A percentile compares a stretch with the other conserved stretches of the same genome.
Evolutionary conservation across 805 yeast species (phyloP).

Genomic region (Cyberlindnera samutprakarnensis): DNA sequence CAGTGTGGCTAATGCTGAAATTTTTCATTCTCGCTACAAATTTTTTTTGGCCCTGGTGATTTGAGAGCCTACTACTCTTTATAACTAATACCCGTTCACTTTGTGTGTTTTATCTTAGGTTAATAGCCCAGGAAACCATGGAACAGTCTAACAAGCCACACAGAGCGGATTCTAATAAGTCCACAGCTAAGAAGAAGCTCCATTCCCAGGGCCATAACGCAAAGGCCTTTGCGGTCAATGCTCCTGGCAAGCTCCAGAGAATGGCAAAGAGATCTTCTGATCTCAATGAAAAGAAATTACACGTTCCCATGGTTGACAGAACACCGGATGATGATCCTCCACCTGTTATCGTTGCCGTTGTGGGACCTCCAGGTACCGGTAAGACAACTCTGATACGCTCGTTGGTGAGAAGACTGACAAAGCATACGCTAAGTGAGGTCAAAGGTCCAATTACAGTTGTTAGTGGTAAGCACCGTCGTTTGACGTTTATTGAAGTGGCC

Average conservation of each 20-base stretch:
- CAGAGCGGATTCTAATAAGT: constrained; percentile 48
- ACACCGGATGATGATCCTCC: constrained; percentile 98
- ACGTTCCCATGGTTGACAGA: constrained; percentile 96
- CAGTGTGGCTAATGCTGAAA: background rate
- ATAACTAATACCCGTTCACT: too few species aligned
- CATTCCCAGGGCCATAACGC: constrained; percentile 84
- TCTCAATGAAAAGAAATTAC: constrained; percentile 70
- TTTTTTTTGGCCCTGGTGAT: too few species aligned
- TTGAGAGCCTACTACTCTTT: too few species aligned
- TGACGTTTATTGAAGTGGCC: constrained; percentile 87
- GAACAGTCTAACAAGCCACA: constrained; percentile 79
- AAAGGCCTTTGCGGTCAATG: constrained; percentile 74
- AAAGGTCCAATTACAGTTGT: constrained; percentile 97
- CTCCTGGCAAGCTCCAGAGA: constrained; percentile 80
- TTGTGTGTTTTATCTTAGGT: too few species aligned
- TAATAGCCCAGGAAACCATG: constrained; percentile 4
- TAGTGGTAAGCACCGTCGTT: constrained; percentile 85
- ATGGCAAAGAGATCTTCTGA: constrained; percentile 84
- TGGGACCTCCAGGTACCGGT: constrained; percentile 99
- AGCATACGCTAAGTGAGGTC: constrained; percentile 76
- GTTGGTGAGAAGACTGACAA: constrained; percentile 77
- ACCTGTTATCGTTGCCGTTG: constrained; percentile 92
- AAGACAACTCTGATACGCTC: constrained; percentile 90
- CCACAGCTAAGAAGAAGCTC: constrained; percentile 75
- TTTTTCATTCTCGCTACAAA: background rate